Evolutionary conservation across 345 rosid species (phyloP).

Genomic region (Cardamine chenopodiifolia): DNA sequence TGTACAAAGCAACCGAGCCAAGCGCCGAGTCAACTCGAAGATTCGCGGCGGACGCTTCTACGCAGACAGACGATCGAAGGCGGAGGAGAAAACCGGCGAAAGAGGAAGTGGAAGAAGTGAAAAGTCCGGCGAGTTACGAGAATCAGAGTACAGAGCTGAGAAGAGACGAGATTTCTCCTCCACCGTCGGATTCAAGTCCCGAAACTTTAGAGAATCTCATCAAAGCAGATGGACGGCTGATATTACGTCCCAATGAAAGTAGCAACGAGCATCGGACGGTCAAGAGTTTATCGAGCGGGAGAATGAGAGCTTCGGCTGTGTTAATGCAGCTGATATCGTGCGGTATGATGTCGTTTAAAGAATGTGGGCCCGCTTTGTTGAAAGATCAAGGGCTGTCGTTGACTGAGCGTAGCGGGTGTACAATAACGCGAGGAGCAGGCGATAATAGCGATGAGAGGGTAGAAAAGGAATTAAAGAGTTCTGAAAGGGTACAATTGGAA

Average conservation of each 20-base stretch:
- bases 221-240: constrained; percentile 75
- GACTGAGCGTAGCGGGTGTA: constrained; percentile 52
- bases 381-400: constrained; percentile 70
- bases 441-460: constrained; percentile 17
- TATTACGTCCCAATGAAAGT: constrained; percentile 38
- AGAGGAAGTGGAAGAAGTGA: constrained; percentile 38
- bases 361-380: constrained; percentile 62
- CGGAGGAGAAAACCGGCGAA: constrained; percentile 56
- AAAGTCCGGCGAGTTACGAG: constrained; percentile 35
- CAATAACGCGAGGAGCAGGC: constrained; percentile 56
- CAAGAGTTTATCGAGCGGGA: constrained; percentile 56
- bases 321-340: constrained; percentile 95
- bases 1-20: constrained; percentile 63
- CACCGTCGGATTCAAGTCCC: constrained; percentile 95
- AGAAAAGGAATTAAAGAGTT: constrained; percentile 39
- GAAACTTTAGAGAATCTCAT: constrained; percentile 83
- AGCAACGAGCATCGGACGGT: constrained; percentile 54
- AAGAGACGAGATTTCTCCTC: constrained; percentile 90
- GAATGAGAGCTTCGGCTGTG: constrained; percentile 73
- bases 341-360: constrained; percentile 79
- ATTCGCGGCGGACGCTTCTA: constrained; percentile 83
- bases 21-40: constrained; percentile 52
- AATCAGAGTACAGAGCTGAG: constrained; percentile 59
- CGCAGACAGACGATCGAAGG: constrained; percentile 79
- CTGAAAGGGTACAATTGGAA: constrained; percentile 66